A percentile compares a stretch with the other conserved stretches of the same genome.
phyloP scores from a whole-genome alignment of 139 green algal species.

The Desmodesmus armatus region DNA sequence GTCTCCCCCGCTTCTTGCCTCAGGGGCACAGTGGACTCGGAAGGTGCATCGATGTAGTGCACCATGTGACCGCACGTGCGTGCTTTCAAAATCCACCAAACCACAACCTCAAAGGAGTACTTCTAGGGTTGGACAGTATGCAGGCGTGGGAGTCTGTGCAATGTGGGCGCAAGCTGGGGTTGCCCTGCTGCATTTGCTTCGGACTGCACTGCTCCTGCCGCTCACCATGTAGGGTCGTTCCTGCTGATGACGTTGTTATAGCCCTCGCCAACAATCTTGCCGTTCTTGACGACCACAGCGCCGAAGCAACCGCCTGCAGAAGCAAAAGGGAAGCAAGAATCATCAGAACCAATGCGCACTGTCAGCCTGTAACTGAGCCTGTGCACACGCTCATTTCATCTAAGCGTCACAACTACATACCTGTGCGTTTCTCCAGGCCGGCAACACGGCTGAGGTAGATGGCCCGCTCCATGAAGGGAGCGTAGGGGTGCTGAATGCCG shows the following conservation, averaged over 20 bases:
- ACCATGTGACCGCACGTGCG: no score
- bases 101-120: background rate
- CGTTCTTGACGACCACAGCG: slow-evolving; percentile 56
- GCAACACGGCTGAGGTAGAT: slow-evolving; percentile 42
- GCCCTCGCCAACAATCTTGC: slow-evolving; percentile 61
- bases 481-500: slow-evolving; percentile 22
- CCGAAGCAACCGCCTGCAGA: slow-evolving; percentile 54
- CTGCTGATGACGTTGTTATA: slow-evolving; percentile 61
- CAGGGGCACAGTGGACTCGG: no score
- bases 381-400: slow-evolving; percentile 1
- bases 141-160: slow-evolving; percentile 12
- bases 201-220: background rate
- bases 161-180: no score
- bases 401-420: background rate
- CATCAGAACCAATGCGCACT: no score
- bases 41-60: no score
- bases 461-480: slow-evolving; percentile 48
- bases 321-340: background rate
- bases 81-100: background rate
- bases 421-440: slow-evolving; percentile 49
- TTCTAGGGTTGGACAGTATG: slow-evolving; percentile 25
- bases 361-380: background rate
- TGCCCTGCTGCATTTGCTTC: background rate
- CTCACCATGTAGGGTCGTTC: slow-evolving; percentile 62
- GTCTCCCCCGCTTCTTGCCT: no score